Evolutionary conservation across 768 basidiomycete genomes (phyloP).

Genomic region (Rossbeevera mucosa): DNA sequence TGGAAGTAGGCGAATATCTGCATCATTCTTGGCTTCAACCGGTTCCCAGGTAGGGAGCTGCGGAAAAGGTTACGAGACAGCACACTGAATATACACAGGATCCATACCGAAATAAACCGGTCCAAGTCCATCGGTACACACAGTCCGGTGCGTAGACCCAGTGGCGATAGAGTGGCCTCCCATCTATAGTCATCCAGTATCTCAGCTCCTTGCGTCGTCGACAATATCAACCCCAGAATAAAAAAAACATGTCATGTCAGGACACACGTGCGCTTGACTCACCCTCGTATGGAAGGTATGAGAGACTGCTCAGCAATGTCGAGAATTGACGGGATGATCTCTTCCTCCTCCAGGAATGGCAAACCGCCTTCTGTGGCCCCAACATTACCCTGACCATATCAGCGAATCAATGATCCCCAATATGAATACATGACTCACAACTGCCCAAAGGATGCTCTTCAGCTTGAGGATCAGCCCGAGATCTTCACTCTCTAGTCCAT

Average conservation of each 20-base stretch:
- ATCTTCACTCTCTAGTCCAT: constrained; percentile 82
- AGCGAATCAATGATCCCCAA: not conserved
- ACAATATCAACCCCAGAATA: constrained; percentile 87
- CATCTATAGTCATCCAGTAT: constrained; percentile 89
- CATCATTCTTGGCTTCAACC: constrained; percentile 27
- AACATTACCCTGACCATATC: constrained; percentile 72
- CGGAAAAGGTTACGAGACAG: constrained; percentile 4
- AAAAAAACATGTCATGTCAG: constrained; percentile 83
- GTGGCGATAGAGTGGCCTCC: constrained; percentile 84
- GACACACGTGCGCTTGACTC: constrained; percentile 24
- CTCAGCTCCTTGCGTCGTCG: constrained; percentile 88
- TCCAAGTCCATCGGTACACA: constrained; percentile 86
- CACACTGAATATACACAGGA: not conserved
- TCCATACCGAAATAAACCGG: constrained; percentile 71
- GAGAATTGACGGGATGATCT: constrained; percentile 84
- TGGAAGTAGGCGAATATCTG: constrained; percentile 52
- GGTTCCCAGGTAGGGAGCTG: constrained; percentile 71
- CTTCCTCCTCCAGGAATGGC: constrained; percentile 94
- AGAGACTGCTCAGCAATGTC: constrained; percentile 88
- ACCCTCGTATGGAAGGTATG: constrained; percentile 93
- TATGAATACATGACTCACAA: constrained; percentile 51
- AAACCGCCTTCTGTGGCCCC: constrained; percentile 87
- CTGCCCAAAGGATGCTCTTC: constrained; percentile 95
- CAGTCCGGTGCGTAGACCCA: constrained; percentile 84
- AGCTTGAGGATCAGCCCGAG: constrained; percentile 79